Base-by-base conservation (phyloP, 305 asterid species). In the Plantago rigida region DNA sequence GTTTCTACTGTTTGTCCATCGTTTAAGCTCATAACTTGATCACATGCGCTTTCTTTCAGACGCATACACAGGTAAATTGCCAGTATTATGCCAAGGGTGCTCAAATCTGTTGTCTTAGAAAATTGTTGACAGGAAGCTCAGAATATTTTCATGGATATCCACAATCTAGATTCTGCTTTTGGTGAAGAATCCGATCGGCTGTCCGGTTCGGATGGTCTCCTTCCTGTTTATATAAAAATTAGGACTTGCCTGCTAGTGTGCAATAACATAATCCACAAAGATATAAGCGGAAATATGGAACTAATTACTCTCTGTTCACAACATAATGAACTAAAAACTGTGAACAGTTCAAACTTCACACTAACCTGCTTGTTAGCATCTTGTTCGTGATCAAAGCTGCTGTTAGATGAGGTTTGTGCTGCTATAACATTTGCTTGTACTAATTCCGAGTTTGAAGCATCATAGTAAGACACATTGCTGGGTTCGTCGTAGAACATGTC, bases 401-500 rank as follows among this genome's bases (percentile, higher is more conserved):
- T 70, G 47, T 75, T 79, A 64, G 78, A 59, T 62, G 80, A 53
- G 50, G 65, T 66, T 49, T 68, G 74, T 17, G 57, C 52, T 31
- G 76, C 78, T 62, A 56, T 69, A 5, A 48, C 68, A 68, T 74
- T 83, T 66, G 56, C 79, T 75, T 63, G 84, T 56, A 59, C 13
- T 39, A 41, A 72, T 64, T 72, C 82, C 34, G 52, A 44, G 60
- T 65, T 62, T 44, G 74, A 62, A 66, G 69, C 70, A 62, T 64
- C 82, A 49, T 48, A 59, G 74, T 79, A 61, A 31, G 71, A 55
- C 29, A 68, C 84, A 73, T 72, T 72, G 65, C 61, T 66, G 42
- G 85, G 68, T 65, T 75, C 73, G 73, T 66, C 84, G 68, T 70
- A 66, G 75, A 79, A 86, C 79, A 88, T 74, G 74, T 73, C 74